Conservation (phyloP, 768 basidiomycete genomes). For the Boletus pseudo-olivaceus region DNA sequence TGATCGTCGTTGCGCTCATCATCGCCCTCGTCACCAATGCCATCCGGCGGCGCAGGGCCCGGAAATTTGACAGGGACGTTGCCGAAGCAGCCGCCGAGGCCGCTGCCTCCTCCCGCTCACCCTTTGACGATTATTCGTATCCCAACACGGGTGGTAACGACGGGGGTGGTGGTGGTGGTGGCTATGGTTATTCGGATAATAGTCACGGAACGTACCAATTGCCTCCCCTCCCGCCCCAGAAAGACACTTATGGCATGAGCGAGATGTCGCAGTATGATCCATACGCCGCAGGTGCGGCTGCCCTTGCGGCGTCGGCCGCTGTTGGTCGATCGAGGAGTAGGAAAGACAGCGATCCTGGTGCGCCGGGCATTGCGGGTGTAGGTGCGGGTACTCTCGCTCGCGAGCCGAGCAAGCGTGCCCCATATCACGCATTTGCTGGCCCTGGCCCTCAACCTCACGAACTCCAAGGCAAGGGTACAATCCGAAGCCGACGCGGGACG, state of each 20-base stretch:
- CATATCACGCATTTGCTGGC: slow-evolving; percentile 40
- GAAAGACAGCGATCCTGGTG: slow-evolving; percentile 31
- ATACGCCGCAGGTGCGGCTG: slow-evolving; percentile 26
- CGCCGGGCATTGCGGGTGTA: slow-evolving; percentile 40
- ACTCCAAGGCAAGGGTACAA: slow-evolving; percentile 11
- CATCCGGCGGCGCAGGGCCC: slow-evolving; percentile 61
- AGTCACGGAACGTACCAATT: slow-evolving; percentile 58
- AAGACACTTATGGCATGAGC: slow-evolving; percentile 50
- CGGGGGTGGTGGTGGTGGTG: slow-evolving; percentile 17
- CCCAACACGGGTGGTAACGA: slow-evolving; percentile 20
- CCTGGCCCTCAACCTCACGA: slow-evolving; percentile 25
- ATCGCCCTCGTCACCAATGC: slow-evolving; percentile 47
- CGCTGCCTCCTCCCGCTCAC: slow-evolving; percentile 46
- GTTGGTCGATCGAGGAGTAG: slow-evolving; percentile 23
- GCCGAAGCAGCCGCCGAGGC: slow-evolving; percentile 69
- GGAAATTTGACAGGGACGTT: slow-evolving; percentile 69
- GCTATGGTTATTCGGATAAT: slow-evolving; percentile 44
- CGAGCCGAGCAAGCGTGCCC: slow-evolving; percentile 29
- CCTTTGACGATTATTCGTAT: slow-evolving; percentile 47
- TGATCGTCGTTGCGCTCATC: slow-evolving; percentile 50
- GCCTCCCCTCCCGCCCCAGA: slow-evolving; percentile 37
- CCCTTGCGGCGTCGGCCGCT: slow-evolving; percentile 22
- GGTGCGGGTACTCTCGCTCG: slow-evolving; percentile 31
- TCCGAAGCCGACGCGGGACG: slow-evolving; percentile 19
- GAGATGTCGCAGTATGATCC: slow-evolving; percentile 43